Base-by-base conservation (phyloP, 2,329 filamentous ascomycete species). In the Nigrospora sphaerica region DNA sequence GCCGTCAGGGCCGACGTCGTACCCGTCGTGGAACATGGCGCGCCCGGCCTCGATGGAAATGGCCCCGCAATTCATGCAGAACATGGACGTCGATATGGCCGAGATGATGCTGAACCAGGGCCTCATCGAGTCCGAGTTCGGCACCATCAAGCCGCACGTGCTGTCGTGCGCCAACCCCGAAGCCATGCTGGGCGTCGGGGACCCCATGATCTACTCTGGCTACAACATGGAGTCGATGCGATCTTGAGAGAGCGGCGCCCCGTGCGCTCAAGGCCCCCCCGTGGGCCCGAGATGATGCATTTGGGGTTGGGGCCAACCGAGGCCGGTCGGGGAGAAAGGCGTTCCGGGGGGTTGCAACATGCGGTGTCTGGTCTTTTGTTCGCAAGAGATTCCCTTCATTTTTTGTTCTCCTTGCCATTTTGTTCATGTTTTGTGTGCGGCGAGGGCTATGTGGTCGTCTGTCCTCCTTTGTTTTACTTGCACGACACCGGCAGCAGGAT, bases 161-260 rank as follows among this genome's bases (percentile, higher is more conserved):
- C 63, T 80, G 38, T 72, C 72, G 34, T 74, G 73, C 53, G 63
- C 71, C 37, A 75, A 77, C 44, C 68, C 73, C 1, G 75, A 78
- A 39, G 72, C 75, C 9, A 80, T 80, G 75, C 67, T 80, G 58
- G 73, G 76, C 16, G 71, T 78, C 56, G 72, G 70, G 16, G 77
- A 81, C 50, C 76, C 77, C 1, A 80, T 80, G 76, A 78, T 81
- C 46, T 80, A 73, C 54, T 66, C 71, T 3, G 72, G 73, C 39
- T 78, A 72, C 55, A 73, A 76, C 47, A 61, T 63, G 54, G 60
- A 63, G 39, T 58, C 59, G 40, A 51, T 62, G 49, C 57, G 59
- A 39, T 57, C 57, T 40, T 59, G 49, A 54, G 23, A 28, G 23
- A 28, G 23, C 4, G 19, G 19, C 19, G 19, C 19, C 19, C 4